These are phyloP conservation scores for Podospora appendiculata DNA, from an alignment of 495 filamentous ascomycete genomes.

Conservation along the genomic window DNA sequence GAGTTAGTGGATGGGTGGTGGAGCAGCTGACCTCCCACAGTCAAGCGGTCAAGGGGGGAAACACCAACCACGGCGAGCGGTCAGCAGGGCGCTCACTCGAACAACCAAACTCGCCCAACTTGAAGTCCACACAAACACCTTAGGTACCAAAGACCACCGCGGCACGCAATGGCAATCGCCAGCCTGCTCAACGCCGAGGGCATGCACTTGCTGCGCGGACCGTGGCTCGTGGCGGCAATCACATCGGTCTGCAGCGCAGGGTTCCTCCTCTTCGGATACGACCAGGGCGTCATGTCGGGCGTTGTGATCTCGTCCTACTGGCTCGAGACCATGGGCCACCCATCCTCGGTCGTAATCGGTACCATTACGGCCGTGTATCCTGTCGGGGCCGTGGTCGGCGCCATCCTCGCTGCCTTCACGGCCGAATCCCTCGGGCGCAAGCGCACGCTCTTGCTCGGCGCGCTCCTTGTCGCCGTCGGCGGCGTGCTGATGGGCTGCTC, in stretches of 20 bases:
- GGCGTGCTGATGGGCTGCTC: slow-evolving; percentile 44
- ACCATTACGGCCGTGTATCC: slow-evolving; percentile 64
- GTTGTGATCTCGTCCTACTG: slow-evolving; percentile 32
- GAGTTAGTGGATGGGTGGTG: no score
- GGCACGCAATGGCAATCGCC: not conserved
- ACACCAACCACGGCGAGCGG: no score
- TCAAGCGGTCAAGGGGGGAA: no score
- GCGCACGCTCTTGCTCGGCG: slow-evolving; percentile 52
- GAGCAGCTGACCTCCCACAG: no score
- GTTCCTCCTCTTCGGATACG: slow-evolving; percentile 35
- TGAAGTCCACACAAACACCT: no score
- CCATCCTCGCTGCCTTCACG: slow-evolving; percentile 26
- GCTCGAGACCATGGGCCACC: slow-evolving; percentile 28
- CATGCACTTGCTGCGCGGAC: slow-evolving; percentile 1
- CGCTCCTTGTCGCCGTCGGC: slow-evolving; percentile 47
- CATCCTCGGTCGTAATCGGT: slow-evolving; percentile 36
- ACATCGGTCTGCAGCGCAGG: slow-evolving; percentile 50
- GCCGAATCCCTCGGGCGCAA: slow-evolving; percentile 42
- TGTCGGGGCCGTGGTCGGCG: slow-evolving; percentile 27
- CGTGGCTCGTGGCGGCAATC: slow-evolving; percentile 22
- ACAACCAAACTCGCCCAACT: no score
- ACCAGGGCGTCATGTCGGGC: slow-evolving; percentile 42
- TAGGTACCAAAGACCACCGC: no score
- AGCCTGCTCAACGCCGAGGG: slow-evolving; percentile 14
- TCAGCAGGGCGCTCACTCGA: no score